A percentile compares a stretch with the other conserved stretches of the same genome.
Conservation (phyloP, 352 stramenopile genomes). For the Blastocystis hominis region DNA sequence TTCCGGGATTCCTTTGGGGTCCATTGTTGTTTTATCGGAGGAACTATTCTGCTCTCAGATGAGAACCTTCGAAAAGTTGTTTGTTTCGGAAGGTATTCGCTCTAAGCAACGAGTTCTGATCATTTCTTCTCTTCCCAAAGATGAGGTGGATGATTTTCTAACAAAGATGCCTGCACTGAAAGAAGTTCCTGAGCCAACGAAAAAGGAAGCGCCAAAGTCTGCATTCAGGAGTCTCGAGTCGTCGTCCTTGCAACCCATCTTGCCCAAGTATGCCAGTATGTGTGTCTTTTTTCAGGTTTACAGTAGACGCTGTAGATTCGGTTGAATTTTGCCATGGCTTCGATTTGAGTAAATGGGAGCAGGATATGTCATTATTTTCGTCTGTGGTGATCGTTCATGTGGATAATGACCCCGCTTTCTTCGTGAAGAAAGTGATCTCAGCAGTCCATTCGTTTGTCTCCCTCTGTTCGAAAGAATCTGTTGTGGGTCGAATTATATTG, state of each 20-base stretch:
- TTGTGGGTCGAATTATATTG: neutral
- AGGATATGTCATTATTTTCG: neutral
- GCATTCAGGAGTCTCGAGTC: neutral
- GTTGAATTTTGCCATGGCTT: slow-evolving; percentile 20
- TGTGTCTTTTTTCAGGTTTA: neutral
- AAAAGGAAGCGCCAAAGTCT: neutral
- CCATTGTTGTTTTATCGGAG: slow-evolving; percentile 1
- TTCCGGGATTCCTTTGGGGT: slow-evolving; percentile 22
- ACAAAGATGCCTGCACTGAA: neutral
- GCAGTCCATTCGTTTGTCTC: neutral
- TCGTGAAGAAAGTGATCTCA: neutral
- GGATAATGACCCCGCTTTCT: neutral
- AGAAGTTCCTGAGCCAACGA: neutral
- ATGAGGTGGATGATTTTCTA: neutral
- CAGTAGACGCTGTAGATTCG: neutral
- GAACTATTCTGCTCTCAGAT: neutral
- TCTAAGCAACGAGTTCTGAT: slow-evolving; percentile 22
- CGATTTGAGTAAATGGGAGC: slow-evolving; percentile 24
- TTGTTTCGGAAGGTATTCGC: slow-evolving; percentile 34
- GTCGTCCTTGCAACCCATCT: too few species aligned
- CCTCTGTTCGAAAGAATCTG: neutral
- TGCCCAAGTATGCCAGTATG: too few species aligned
- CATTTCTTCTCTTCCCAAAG: neutral
- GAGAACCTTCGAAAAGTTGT: neutral
- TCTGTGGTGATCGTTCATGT: neutral